These are phyloP conservation scores for Platanthera zijinensis DNA, from an alignment of 106 monocot species.

Conservation along the genomic window DNA sequence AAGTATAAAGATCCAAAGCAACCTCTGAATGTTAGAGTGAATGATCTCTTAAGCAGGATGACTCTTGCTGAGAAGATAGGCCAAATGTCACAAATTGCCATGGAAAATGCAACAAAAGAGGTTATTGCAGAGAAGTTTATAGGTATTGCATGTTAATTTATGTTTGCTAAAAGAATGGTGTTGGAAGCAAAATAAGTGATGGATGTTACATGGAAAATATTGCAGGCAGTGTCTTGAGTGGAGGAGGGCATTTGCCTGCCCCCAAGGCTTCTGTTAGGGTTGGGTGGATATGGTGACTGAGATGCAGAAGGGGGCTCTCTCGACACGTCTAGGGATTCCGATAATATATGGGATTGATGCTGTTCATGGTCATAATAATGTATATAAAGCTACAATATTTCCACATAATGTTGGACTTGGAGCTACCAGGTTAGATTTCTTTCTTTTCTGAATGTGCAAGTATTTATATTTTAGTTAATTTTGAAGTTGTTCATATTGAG, in stretches of 20 bases:
- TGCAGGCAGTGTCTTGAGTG: conserved; percentile 77
- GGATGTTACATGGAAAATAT: background rate
- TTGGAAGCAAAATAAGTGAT: background rate
- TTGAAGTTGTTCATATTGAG: background rate
- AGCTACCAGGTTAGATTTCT: conserved; percentile 35
- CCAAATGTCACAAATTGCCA: conserved; percentile 49
- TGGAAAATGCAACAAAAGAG: conserved; percentile 20
- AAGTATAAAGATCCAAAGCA: conserved; percentile 44
- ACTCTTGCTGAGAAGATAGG: conserved; percentile 50
- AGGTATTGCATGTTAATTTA: conserved; percentile 12
- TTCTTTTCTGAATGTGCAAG: background rate
- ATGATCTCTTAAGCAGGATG: conserved; percentile 38
- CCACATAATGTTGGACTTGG: conserved; percentile 85
- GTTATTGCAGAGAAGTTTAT: conserved; percentile 31
- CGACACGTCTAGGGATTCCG: conserved; percentile 71
- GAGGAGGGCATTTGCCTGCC: conserved; percentile 51
- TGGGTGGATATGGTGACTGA: conserved; percentile 67
- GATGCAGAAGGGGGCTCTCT: conserved; percentile 53
- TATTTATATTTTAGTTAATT: background rate
- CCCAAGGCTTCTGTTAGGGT: conserved; percentile 31
- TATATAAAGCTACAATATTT: conserved; percentile 71
- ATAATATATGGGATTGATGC: conserved; percentile 84
- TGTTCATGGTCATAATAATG: conserved; percentile 77
- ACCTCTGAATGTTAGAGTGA: conserved; percentile 17
- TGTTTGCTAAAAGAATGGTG: background rate